These are phyloP conservation scores for Epichloe scottii DNA, from an alignment of 2,329 filamentous ascomycete species.

Conservation along the genomic window DNA sequence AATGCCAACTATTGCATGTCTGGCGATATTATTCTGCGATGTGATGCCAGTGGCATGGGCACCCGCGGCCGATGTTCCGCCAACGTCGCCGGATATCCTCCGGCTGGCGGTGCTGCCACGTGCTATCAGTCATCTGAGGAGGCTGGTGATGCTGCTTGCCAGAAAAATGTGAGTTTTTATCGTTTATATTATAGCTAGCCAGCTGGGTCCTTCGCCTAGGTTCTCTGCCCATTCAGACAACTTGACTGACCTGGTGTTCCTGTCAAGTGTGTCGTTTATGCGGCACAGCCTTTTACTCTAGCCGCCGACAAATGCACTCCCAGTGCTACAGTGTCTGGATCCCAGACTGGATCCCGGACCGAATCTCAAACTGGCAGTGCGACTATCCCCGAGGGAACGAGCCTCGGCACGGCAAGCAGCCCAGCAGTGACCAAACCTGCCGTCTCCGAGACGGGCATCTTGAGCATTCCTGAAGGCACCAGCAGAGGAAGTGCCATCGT, in stretches of 20 bases:
- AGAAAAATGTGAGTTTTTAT: conserved; percentile 27
- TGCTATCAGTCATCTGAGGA: conserved; percentile 28
- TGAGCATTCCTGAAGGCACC: conserved; percentile 7
- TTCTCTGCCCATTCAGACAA: background rate
- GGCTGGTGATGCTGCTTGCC: conserved; percentile 33
- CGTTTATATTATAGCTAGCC: background rate
- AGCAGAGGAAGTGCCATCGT: background rate
- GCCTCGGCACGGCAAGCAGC: background rate
- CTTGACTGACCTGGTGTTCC: background rate
- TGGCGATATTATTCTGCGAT: conserved; percentile 37
- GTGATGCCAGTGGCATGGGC: conserved; percentile 24
- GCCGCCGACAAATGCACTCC: conserved; percentile 23
- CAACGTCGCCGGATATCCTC: conserved; percentile 30
- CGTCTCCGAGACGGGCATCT: conserved; percentile 1
- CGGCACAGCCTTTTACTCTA: conserved; percentile 24
- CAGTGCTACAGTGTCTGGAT: conserved; percentile 10
- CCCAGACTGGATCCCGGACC: background rate
- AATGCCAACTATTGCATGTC: conserved; percentile 31
- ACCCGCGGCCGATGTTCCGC: conserved; percentile 30
- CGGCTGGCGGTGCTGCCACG: conserved; percentile 21
- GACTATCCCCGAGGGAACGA: background rate
- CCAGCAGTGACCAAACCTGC: background rate
- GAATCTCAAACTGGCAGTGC: background rate
- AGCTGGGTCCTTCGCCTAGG: no score
- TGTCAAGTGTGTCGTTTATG: conserved; percentile 30